Evolutionary conservation across 2,329 filamentous ascomycete species (phyloP), one percentile per base, ranked within the genome.

Genomic region (Cryphonectria parasitica): DNA sequence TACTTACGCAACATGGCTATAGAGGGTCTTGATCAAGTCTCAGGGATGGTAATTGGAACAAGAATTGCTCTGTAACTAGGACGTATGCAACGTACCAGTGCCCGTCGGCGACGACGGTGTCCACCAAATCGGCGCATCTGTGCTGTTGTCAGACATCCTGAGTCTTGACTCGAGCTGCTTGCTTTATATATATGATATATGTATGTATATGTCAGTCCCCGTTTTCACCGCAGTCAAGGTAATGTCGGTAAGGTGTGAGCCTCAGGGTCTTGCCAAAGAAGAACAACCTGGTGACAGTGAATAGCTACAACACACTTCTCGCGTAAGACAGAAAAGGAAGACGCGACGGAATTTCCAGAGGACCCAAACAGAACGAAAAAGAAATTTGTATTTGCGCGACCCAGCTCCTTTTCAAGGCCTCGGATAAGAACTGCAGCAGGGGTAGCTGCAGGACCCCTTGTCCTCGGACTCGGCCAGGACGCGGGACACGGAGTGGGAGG

Each of bases 131-230:
- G 66, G 66, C 11, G 67, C 36, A 28, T 60, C 67, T 25, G 67
- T 69, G 25, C 67, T 69, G 28, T 69, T 69, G 41, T 69, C 67
- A 69, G 67, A 69, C 67, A 69, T 69, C 3, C 10, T 65, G 7
- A 39, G 28, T 34, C 10, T 34, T 28, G 28, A 54, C 58, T 31
- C 31, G 6, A 52, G 25, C 58, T 11, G 6, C 15, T 36, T 56
- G 56, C 36, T 67, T 19, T 36, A 49, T 31, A 22, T 13, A 31
- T 22, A 6, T 34, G 34, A 3, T 49, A 43, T 22, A 22, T 22
- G 5, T 22, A 22, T 22, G 5, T 45, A 25, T 31, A 45, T 28
- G 22, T 11, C 49, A 43, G 43, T 19, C 31, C 15, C 45, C 45
- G 8, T 39, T 39, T 4, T 17, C 13, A 39, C 41, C 41, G 19